phyloP scores from a whole-genome alignment of 2,329 filamentous ascomycete species.

The Thelonectria olida region DNA sequence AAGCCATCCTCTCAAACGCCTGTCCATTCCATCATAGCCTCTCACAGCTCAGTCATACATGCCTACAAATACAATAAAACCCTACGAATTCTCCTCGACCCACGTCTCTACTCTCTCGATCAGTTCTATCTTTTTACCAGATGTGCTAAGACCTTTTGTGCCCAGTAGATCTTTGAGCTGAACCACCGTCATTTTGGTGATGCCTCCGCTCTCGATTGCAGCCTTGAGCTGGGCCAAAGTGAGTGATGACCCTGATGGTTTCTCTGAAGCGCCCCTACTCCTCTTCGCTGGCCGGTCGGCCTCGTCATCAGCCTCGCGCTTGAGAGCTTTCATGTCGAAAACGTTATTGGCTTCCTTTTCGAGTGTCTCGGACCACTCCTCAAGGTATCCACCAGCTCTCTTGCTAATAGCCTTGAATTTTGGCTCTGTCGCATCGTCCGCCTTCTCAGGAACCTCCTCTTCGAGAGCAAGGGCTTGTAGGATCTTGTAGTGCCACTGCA shows the following conservation, averaged over 20 bases:
- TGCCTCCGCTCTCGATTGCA: slow-evolving; percentile 54
- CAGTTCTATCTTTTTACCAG: slow-evolving; percentile 64
- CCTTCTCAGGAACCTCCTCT: slow-evolving; percentile 83
- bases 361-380: slow-evolving; percentile 78
- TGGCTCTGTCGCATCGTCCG: slow-evolving; percentile 81
- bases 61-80: slow-evolving; percentile 3
- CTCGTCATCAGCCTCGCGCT: slow-evolving; percentile 61
- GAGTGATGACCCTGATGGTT: slow-evolving; percentile 46
- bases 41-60: background rate
- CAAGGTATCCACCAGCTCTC: slow-evolving; percentile 80
- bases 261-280: slow-evolving; percentile 47
- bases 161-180: slow-evolving; percentile 61
- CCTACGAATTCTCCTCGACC: slow-evolving; percentile 57
- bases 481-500: slow-evolving; percentile 98
- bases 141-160: slow-evolving; percentile 56
- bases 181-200: slow-evolving; percentile 64
- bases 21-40: background rate
- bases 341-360: slow-evolving; percentile 60
- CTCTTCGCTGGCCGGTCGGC: slow-evolving; percentile 58
- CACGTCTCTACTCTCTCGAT: slow-evolving; percentile 66
- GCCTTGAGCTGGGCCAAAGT: slow-evolving; percentile 58
- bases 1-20: slow-evolving; percentile 4
- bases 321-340: slow-evolving; percentile 53
- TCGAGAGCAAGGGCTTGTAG: slow-evolving; percentile 91
- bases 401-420: slow-evolving; percentile 90